phyloP scores from a whole-genome alignment of 495 filamentous ascomycete species.

The Aspergillus baeticus region DNA sequence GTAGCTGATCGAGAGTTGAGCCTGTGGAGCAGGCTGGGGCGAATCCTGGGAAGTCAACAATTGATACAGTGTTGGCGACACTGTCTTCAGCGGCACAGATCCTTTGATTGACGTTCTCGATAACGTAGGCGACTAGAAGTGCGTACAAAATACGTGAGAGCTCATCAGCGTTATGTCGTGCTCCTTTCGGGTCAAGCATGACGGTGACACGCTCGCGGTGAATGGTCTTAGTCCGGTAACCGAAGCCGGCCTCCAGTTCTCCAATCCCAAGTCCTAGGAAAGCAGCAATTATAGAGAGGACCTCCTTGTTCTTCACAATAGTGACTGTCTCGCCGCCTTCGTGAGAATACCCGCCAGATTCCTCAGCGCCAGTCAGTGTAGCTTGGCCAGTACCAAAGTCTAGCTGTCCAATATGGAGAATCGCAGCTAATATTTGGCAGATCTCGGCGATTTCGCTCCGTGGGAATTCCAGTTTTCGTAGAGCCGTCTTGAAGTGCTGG shows the following conservation, averaged over 20 bases:
- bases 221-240: slow-evolving; percentile 94
- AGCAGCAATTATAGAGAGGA: slow-evolving; percentile 78
- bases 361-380: slow-evolving; percentile 75
- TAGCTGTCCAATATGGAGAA: slow-evolving; percentile 92
- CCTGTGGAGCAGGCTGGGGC: slow-evolving; percentile 77
- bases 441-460: slow-evolving; percentile 92
- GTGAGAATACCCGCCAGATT: slow-evolving; percentile 94
- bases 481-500: slow-evolving; percentile 93
- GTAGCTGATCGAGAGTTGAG: slow-evolving; percentile 84
- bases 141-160: slow-evolving; percentile 91
- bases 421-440: slow-evolving; percentile 87
- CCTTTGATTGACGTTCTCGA: slow-evolving; percentile 88
- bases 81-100: slow-evolving; percentile 85
- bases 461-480: slow-evolving; percentile 91
- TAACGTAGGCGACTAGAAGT: slow-evolving; percentile 89
- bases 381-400: slow-evolving; percentile 81
- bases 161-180: slow-evolving; percentile 88
- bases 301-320: slow-evolving; percentile 89
- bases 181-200: slow-evolving; percentile 91
- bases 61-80: slow-evolving; percentile 88
- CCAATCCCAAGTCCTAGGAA: slow-evolving; percentile 81
- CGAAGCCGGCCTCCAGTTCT: slow-evolving; percentile 82
- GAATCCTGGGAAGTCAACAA: slow-evolving; percentile 96
- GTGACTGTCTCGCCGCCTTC: slow-evolving; percentile 87
- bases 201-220: slow-evolving; percentile 93